phyloP scores from a whole-genome alignment of 2,329 filamentous ascomycete genomes.

The Penicillium hordei region DNA sequence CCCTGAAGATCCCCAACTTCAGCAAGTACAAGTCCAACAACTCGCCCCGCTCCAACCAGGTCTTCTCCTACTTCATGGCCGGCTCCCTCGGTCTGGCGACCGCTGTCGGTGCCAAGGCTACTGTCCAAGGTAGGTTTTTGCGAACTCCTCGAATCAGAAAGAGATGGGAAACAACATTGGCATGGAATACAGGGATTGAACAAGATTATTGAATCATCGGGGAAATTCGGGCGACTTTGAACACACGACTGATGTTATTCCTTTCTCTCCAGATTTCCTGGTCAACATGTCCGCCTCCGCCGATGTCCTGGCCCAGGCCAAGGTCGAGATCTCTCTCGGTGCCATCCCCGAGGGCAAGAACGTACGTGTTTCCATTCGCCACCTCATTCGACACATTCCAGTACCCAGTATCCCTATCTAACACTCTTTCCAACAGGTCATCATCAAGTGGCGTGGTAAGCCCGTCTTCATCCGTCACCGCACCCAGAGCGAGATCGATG shows the following conservation, averaged over 20 bases:
- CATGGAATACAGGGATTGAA: neutral
- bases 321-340: constrained; percentile 94
- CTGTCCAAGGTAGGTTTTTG: constrained; percentile 80
- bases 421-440: constrained; percentile 61
- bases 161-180: neutral
- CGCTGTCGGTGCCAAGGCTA: constrained; percentile 94
- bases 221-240: constrained; percentile 1
- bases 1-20: constrained; percentile 82
- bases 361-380: constrained; percentile 59
- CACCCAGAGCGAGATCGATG: constrained; percentile 86
- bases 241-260: constrained; percentile 27
- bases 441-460: constrained; percentile 99
- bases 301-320: constrained; percentile 97
- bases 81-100: constrained; percentile 89
- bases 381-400: neutral
- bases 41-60: constrained; percentile 70
- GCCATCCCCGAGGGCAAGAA: constrained; percentile 99
- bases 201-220: constrained; percentile 5
- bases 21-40: constrained; percentile 77
- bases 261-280: constrained; percentile 75
- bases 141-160: constrained; percentile 3
- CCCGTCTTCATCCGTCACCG: constrained; percentile 99
- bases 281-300: constrained; percentile 99
- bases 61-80: constrained; percentile 98
- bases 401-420: constrained; percentile 13